Conservation (phyloP, 208 protist genomes). For the Trypanosoma melophagium region DNA sequence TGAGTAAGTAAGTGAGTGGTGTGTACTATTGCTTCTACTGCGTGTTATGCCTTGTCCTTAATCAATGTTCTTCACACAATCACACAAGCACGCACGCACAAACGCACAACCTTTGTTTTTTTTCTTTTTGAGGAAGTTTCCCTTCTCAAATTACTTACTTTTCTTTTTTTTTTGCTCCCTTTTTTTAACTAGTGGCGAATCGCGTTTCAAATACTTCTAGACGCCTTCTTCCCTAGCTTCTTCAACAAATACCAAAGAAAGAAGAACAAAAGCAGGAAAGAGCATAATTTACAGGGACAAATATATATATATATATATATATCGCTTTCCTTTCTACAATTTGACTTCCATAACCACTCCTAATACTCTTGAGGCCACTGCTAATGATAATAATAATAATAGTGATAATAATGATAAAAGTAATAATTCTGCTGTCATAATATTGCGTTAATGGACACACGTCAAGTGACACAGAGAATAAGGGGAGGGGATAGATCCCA, state of each 20-base stretch:
- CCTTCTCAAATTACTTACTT: conserved; percentile 5
- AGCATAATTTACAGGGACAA: background rate
- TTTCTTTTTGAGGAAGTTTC: conserved; percentile 8
- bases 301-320: background rate
- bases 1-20: no score
- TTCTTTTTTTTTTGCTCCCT: background rate
- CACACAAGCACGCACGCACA: no score
- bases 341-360: no score
- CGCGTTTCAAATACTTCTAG: background rate
- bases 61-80: no score
- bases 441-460: no score
- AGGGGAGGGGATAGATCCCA: background rate
- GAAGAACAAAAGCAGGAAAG: background rate
- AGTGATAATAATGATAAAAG: no score
- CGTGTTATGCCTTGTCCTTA: no score
- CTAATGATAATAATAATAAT: no score
- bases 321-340: background rate
- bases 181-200: background rate
- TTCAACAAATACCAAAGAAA: background rate
- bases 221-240: background rate
- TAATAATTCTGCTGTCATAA: no score
- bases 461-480: no score
- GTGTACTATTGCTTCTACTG: no score
- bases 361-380: no score
- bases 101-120: conserved; percentile 2